A percentile compares a stretch with the other conserved stretches of the same genome.
phyloP scores from a whole-genome alignment of 805 yeast species.

The Sugiyamaella marilandica region DNA sequence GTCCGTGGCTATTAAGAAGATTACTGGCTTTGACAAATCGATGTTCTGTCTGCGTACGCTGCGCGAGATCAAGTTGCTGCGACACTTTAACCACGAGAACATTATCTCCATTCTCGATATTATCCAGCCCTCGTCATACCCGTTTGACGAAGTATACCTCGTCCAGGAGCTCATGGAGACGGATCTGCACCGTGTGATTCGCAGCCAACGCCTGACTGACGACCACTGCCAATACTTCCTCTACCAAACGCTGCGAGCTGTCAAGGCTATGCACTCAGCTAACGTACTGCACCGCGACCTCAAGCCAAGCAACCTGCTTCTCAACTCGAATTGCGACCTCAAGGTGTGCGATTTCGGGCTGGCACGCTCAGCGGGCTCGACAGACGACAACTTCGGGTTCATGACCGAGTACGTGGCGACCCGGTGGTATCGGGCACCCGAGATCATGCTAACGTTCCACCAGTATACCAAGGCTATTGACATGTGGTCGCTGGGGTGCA shows the following conservation, averaged over 20 bases:
- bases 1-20: slow-evolving; percentile 92
- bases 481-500: slow-evolving; percentile 96
- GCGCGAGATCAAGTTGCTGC: slow-evolving; percentile 80
- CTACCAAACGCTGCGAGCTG: slow-evolving; percentile 84
- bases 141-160: slow-evolving; percentile 81
- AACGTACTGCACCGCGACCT: slow-evolving; percentile 90
- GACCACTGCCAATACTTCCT: slow-evolving; percentile 92
- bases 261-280: slow-evolving; percentile 90
- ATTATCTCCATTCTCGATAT: slow-evolving; percentile 85
- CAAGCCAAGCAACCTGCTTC: slow-evolving; percentile 80
- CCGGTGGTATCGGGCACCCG: slow-evolving; percentile 97
- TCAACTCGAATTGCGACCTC: slow-evolving; percentile 89
- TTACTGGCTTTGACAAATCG: slow-evolving; percentile 84
- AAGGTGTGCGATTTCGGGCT: slow-evolving; percentile 93
- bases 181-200: slow-evolving; percentile 93
- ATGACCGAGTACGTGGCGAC: slow-evolving; percentile 98
- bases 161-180: slow-evolving; percentile 91
- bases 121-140: slow-evolving; percentile 73
- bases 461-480: slow-evolving; percentile 93
- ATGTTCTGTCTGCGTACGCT: slow-evolving; percentile 86
- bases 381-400: slow-evolving; percentile 64
- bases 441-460: slow-evolving; percentile 91
- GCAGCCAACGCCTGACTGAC: slow-evolving; percentile 82
- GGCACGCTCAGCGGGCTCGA: slow-evolving; percentile 58
- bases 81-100: slow-evolving; percentile 91